phyloP scores from a whole-genome alignment of 768 basidiomycete species.

The Rhizopogon roseolus region DNA sequence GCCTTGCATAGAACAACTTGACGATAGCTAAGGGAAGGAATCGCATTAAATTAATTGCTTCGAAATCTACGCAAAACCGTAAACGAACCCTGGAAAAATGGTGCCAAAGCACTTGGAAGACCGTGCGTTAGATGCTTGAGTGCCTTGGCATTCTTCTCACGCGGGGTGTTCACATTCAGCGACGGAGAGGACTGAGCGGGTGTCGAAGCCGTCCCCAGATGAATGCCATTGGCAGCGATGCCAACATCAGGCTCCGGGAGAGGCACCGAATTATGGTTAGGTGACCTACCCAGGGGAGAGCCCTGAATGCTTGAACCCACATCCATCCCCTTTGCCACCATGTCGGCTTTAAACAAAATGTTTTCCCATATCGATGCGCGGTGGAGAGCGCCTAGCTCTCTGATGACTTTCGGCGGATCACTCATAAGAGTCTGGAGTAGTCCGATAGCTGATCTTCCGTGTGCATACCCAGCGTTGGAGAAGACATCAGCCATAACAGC shows the following conservation, averaged over 20 bases:
- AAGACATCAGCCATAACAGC: conserved; percentile 86
- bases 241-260: conserved; percentile 35
- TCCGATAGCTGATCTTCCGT: conserved; percentile 69
- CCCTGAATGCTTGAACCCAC: conserved; percentile 36
- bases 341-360: conserved; percentile 62
- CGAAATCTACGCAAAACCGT: not conserved
- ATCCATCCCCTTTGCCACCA: conserved; percentile 51
- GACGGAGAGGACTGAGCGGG: conserved; percentile 19
- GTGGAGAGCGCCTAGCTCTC: conserved; percentile 75
- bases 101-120: conserved; percentile 67
- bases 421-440: conserved; percentile 74
- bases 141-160: conserved; percentile 66
- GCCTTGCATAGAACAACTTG: conserved; percentile 79
- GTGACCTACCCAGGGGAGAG: conserved; percentile 46
- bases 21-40: conserved; percentile 56
- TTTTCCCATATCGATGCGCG: conserved; percentile 86
- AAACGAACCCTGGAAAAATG: conserved; percentile 80
- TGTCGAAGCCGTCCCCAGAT: conserved; percentile 17
- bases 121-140: conserved; percentile 78
- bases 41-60: not conserved
- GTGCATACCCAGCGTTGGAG: conserved; percentile 74
- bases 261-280: conserved; percentile 37
- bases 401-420: conserved; percentile 57
- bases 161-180: conserved; percentile 38
- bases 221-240: conserved; percentile 25